Percentiles rank a stretch among this genome's conserved stretches.
phyloP scores from a whole-genome alignment of 2,329 filamentous ascomycete species.

The Kalmusia sp. region DNA sequence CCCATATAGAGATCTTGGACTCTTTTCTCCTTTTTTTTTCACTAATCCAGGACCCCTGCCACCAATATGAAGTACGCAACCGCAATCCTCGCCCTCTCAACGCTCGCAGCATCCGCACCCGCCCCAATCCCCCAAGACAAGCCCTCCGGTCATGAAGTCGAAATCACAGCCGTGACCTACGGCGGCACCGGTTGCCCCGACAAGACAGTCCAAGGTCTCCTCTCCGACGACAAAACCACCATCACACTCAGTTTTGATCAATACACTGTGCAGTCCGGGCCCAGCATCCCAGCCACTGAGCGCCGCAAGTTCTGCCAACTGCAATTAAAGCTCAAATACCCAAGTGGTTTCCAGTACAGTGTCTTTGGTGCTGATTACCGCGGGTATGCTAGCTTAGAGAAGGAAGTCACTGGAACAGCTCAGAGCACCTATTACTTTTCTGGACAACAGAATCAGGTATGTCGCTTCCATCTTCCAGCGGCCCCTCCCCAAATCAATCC shows the following conservation, averaged over 20 bases:
- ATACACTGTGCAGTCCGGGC: constrained; percentile 55
- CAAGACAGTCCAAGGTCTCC: constrained; percentile 39
- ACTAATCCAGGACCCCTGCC: background rate
- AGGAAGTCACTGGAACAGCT: constrained; percentile 51
- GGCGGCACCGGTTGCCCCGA: constrained; percentile 50
- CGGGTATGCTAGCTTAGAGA: constrained; percentile 53
- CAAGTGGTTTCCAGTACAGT: constrained; percentile 54
- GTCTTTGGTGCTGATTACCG: constrained; percentile 56
- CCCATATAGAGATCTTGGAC: constrained; percentile 10
- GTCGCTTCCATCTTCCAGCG: background rate
- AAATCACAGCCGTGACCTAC: constrained; percentile 49
- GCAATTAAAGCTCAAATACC: constrained; percentile 56
- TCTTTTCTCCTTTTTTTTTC: background rate
- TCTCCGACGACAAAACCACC: constrained; percentile 48
- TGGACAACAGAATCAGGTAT: constrained; percentile 48
- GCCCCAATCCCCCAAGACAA: constrained; percentile 16
- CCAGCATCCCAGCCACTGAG: constrained; percentile 45
- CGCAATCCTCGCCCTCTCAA: constrained; percentile 18
- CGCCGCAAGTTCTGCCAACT: constrained; percentile 58
- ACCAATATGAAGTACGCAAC: constrained; percentile 24
- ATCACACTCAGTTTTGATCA: constrained; percentile 57
- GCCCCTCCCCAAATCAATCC: background rate
- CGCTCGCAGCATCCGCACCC: constrained; percentile 15
- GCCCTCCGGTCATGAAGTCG: constrained; percentile 35
- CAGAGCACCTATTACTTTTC: constrained; percentile 60